These are phyloP conservation scores for Nemania sp. DNA, from an alignment of 2,329 filamentous ascomycete species.

Conservation along the genomic window DNA sequence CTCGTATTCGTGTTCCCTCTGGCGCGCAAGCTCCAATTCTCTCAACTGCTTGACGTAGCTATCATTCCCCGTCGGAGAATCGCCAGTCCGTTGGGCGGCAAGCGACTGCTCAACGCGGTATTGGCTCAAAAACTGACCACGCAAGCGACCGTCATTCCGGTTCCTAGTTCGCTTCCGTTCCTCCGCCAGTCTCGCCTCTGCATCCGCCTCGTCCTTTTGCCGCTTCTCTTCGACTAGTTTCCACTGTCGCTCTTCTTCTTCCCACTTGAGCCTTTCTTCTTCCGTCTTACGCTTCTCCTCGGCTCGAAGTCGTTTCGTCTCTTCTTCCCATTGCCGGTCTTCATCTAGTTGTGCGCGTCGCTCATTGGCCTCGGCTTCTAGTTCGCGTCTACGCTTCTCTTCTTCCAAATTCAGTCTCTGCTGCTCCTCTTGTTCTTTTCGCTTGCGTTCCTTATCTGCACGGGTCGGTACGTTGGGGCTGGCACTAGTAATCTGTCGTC, in stretches of 20 bases:
- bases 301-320: constrained; percentile 61
- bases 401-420: constrained; percentile 59
- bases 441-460: constrained; percentile 78
- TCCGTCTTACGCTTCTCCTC: constrained; percentile 66
- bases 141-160: constrained; percentile 68
- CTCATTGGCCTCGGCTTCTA: constrained; percentile 60
- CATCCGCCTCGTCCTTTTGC: constrained; percentile 71
- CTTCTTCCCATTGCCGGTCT: constrained; percentile 68
- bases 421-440: constrained; percentile 61
- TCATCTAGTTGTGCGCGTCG: constrained; percentile 64
- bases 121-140: constrained; percentile 83
- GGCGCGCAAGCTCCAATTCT: constrained; percentile 63
- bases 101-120: constrained; percentile 73
- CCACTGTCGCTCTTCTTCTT: constrained; percentile 77
- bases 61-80: no score
- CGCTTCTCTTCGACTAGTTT: constrained; percentile 74
- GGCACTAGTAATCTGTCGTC: constrained; percentile 88
- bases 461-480: constrained; percentile 77
- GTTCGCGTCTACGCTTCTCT: constrained; percentile 50
- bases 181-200: constrained; percentile 66
- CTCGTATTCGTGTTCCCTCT: constrained; percentile 67
- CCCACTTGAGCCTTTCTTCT: constrained; percentile 73
- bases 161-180: constrained; percentile 66
- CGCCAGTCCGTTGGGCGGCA: constrained; percentile 43
- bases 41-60: constrained; percentile 77